Evolutionary conservation across 176 grass and related monocot species (phyloP).

Genomic region (Cymbopogon citratus): DNA sequence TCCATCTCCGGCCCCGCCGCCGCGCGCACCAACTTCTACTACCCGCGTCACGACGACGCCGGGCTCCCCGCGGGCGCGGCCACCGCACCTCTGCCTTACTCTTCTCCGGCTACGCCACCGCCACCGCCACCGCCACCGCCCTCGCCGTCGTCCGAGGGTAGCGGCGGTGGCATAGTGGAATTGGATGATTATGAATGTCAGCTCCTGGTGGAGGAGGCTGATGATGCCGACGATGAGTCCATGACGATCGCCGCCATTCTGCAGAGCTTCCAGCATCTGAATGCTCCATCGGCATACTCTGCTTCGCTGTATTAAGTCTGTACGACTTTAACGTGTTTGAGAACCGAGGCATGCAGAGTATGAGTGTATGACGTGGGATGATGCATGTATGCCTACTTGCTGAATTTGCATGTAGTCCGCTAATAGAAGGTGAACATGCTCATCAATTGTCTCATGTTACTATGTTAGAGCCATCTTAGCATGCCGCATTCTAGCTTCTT

Average conservation of each 20-base stretch:
- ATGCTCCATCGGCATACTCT: not conserved
- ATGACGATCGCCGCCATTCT: constrained; percentile 66
- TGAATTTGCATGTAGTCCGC: not conserved
- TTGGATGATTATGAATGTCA: not conserved
- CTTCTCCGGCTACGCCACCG: not conserved
- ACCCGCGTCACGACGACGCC: constrained; percentile 16
- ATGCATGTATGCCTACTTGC: not conserved
- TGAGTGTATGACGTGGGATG: not conserved
- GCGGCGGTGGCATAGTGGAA: not conserved
- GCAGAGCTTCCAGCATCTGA: constrained; percentile 56
- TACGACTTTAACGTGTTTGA: not conserved
- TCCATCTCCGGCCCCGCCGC: constrained; percentile 42
- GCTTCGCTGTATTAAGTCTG: not conserved
- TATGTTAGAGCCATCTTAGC: too few species aligned
- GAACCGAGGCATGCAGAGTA: not conserved
- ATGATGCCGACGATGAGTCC: constrained; percentile 47
- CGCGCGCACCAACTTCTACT: constrained; percentile 66
- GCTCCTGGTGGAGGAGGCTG: not conserved
- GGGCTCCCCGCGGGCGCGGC: not conserved
- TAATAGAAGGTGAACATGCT: not conserved
- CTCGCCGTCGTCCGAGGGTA: not conserved
- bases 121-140: not conserved
- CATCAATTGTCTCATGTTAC: too few species aligned
- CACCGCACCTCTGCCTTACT: too few species aligned
- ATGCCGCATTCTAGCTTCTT: too few species aligned